Evolutionary conservation across 2,329 filamentous ascomycete genomes (phyloP).

Genomic region (Fusarium miscanthi): DNA sequence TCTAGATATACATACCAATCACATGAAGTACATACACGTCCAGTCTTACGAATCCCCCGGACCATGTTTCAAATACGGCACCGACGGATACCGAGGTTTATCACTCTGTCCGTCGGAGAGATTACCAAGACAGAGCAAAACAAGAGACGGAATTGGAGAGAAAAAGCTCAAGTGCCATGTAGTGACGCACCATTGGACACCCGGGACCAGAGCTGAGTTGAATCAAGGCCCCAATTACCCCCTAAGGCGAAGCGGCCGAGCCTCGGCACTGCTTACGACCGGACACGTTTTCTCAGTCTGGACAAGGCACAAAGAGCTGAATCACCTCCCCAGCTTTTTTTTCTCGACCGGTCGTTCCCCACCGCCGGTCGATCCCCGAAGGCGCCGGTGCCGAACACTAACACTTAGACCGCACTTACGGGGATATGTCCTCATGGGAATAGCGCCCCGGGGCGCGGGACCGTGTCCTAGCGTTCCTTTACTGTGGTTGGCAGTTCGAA

Average conservation of each 20-base stretch:
- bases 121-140: constrained; percentile 16
- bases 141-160: neutral
- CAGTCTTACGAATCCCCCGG: neutral
- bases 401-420: constrained; percentile 4
- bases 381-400: constrained; percentile 23
- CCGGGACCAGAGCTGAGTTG: neutral
- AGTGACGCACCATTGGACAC: neutral
- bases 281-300: constrained; percentile 17
- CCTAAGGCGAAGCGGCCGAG: constrained; percentile 11
- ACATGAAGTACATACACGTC: neutral
- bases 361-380: constrained; percentile 35
- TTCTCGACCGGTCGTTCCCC: neutral
- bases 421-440: constrained; percentile 44
- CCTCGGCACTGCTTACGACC: constrained; percentile 9
- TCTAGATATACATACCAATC: neutral
- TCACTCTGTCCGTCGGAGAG: constrained; percentile 2
- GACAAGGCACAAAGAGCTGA: constrained; percentile 8
- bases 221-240: constrained; percentile 24
- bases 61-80: neutral
- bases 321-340: constrained; percentile 10
- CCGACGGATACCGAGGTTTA: constrained; percentile 1
- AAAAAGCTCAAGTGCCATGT: neutral
- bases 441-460: constrained; percentile 26
- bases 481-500: neutral
- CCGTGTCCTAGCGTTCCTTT: constrained; percentile 7